Conservation (phyloP, 306 rosid genomes). For the Benincasa hispida region DNA sequence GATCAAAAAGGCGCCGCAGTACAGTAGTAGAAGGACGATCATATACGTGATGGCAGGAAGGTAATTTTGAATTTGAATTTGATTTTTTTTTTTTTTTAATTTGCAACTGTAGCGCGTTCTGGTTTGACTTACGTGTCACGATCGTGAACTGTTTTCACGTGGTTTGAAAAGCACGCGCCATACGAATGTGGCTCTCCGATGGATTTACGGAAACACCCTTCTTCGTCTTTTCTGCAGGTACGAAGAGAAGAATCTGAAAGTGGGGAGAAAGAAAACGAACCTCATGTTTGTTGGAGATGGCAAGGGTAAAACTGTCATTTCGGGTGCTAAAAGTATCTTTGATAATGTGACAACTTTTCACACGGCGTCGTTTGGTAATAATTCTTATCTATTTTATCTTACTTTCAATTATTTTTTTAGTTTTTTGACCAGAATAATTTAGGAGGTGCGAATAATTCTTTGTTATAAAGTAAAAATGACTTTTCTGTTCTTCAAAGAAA, state of each 20-base stretch:
- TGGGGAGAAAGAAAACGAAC: slow-evolving; percentile 75
- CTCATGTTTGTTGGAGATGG: slow-evolving; percentile 91
- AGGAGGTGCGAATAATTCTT: background rate
- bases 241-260: slow-evolving; percentile 68
- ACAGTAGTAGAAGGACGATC: slow-evolving; percentile 36
- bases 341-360: slow-evolving; percentile 63
- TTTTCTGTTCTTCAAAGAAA: background rate
- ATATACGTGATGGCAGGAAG: slow-evolving; percentile 91
- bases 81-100: too few species aligned
- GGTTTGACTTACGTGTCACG: background rate
- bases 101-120: too few species aligned
- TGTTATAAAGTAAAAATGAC: background rate
- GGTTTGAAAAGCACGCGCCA: background rate
- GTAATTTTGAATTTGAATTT: slow-evolving; percentile 21
- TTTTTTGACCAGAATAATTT: background rate
- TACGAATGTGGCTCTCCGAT: background rate
- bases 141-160: background rate
- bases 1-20: slow-evolving; percentile 56
- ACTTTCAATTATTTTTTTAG: background rate
- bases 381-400: background rate
- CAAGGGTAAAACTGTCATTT: slow-evolving; percentile 53
- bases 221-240: slow-evolving; percentile 26
- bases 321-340: slow-evolving; percentile 36
- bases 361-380: slow-evolving; percentile 79
- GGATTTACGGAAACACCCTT: background rate